A percentile compares a stretch with the other conserved stretches of the same genome.
Evolutionary conservation across 129 eudicot genomes (phyloP).

Genomic region (Escallonia herrerae): DNA sequence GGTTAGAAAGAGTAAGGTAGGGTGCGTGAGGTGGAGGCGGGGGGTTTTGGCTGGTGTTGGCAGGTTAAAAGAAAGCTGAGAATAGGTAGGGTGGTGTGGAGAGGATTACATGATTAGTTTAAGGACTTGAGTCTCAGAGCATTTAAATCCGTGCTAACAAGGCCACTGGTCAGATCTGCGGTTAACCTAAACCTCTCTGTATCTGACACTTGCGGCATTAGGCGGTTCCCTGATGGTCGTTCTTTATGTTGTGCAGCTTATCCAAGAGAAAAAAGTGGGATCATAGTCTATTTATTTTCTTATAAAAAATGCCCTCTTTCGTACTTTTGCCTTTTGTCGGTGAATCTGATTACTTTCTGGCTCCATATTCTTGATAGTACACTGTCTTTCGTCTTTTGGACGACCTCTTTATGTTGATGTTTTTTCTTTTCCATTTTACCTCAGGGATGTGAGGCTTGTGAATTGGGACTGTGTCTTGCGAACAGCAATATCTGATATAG

Average conservation of each 20-base stretch:
- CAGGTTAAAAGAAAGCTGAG: no score
- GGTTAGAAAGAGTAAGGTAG: no score
- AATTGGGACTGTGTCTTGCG: slow-evolving; percentile 96
- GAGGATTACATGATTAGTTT: no score
- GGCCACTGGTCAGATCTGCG: no score
- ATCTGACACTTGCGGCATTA: no score
- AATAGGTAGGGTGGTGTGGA: no score
- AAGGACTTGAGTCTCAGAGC: no score
- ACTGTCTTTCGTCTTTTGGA: background rate
- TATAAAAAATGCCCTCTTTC: background rate
- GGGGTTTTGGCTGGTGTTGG: no score
- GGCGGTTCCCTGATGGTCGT: no score
- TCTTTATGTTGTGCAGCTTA: background rate
- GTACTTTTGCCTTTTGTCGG: background rate
- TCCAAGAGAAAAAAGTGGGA: background rate
- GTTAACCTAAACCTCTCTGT: no score
- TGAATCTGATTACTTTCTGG: background rate
- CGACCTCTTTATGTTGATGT: background rate
- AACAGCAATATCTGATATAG: slow-evolving; percentile 96
- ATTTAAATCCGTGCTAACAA: no score
- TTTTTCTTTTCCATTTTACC: slow-evolving; percentile 8
- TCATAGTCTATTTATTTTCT: background rate
- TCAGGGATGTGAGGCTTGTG: slow-evolving; percentile 82
- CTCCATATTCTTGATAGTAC: background rate
- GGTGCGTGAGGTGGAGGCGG: no score